phyloP scores from a whole-genome alignment of 2,329 filamentous ascomycete species.

The Aplosporella prunicola region DNA sequence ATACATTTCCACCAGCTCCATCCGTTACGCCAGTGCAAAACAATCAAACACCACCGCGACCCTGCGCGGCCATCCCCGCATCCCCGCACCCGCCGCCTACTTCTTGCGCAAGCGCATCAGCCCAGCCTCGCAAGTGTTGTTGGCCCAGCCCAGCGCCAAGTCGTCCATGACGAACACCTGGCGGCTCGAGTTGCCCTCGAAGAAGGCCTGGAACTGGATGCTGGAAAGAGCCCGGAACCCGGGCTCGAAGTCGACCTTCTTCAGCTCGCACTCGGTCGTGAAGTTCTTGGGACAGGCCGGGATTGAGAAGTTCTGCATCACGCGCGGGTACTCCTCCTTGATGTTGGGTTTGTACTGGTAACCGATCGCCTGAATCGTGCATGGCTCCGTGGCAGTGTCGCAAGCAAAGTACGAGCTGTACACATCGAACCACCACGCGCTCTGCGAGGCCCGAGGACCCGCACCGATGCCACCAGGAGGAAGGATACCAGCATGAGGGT shows the following conservation, averaged over 20 bases:
- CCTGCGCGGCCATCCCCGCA: too few species aligned
- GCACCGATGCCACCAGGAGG: conserved; percentile 39
- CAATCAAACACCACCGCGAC: too few species aligned
- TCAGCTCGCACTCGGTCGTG: conserved; percentile 34
- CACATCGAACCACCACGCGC: conserved; percentile 44
- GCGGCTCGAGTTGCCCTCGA: conserved; percentile 28
- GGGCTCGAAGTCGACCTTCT: conserved; percentile 33
- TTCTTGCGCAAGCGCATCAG: conserved; percentile 21
- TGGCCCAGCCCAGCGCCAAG: conserved; percentile 39
- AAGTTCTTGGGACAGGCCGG: conserved; percentile 18
- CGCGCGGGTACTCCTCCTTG: conserved; percentile 26
- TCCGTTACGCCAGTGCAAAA: too few species aligned
- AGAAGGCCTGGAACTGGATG: conserved; percentile 40
- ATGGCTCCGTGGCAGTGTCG: conserved; percentile 24
- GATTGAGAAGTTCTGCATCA: conserved; percentile 22
- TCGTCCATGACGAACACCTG: conserved; percentile 41
- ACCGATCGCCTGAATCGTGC: conserved; percentile 16
- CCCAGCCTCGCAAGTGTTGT: conserved; percentile 41
- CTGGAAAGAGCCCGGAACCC: conserved; percentile 32
- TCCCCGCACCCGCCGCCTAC: too few species aligned
- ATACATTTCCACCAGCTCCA: too few species aligned
- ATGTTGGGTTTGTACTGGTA: conserved; percentile 35
- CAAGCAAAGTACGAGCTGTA: conserved; percentile 40
- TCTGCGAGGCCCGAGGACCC: conserved; percentile 32
- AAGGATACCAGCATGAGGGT: conserved; percentile 25